Conservation (phyloP, 2,329 filamentous ascomycete genomes). For the Didymella sp. region DNA sequence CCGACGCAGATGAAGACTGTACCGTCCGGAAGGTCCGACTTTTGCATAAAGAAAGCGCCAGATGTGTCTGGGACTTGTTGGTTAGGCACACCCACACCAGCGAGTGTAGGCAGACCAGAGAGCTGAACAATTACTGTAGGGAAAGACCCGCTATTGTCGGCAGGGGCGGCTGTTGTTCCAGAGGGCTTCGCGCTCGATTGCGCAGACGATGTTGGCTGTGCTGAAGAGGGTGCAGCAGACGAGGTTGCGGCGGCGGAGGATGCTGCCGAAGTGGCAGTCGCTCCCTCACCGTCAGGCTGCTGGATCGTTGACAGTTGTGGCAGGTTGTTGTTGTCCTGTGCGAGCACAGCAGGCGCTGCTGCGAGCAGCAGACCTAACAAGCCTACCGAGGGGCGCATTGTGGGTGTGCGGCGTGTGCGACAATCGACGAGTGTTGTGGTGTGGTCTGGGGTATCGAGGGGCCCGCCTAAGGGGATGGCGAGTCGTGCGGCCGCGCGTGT, state of each 20-base stretch:
- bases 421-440: constrained; percentile 20
- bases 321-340: constrained; percentile 38
- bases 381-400: constrained; percentile 43
- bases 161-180: constrained; percentile 15
- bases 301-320: constrained; percentile 39
- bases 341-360: constrained; percentile 40
- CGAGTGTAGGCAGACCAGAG: constrained; percentile 60
- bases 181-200: constrained; percentile 17
- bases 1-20: constrained; percentile 97
- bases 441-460: constrained; percentile 18
- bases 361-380: constrained; percentile 42
- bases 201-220: constrained; percentile 29
- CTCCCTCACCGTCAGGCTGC: constrained; percentile 31
- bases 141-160: constrained; percentile 20
- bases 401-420: constrained; percentile 24
- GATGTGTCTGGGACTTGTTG: constrained; percentile 81
- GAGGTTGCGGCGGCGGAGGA: constrained; percentile 29
- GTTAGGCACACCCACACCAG: constrained; percentile 67
- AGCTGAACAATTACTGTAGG: constrained; percentile 37
- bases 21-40: constrained; percentile 83
- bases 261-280: constrained; percentile 20
- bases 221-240: constrained; percentile 28
- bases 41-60: constrained; percentile 90
- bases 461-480: constrained; percentile 31
- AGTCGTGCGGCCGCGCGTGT: constrained; percentile 23